Conservation (phyloP, 345 rosid genomes). For the Gossypium herbaceum region DNA sequence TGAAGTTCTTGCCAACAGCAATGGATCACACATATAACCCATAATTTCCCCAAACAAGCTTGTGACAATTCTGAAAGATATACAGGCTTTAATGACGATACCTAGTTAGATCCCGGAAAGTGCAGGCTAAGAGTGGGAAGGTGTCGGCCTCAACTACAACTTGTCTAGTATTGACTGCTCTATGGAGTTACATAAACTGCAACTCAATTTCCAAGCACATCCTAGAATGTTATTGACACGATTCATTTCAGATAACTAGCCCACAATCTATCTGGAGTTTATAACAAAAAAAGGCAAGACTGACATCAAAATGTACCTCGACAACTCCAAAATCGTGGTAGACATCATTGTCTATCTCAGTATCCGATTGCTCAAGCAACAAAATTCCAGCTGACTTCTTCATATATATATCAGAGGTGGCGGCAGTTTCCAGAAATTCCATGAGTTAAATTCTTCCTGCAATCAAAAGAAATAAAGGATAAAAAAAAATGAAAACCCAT, state of each 20-base stretch:
- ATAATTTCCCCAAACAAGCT: not conserved
- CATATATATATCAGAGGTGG: conserved; percentile 45
- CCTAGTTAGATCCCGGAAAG: not conserved
- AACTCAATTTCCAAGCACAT: conserved; percentile 1
- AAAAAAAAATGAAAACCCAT: conserved; percentile 15
- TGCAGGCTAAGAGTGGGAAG: not conserved
- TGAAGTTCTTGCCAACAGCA: not conserved
- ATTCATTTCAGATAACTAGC: not conserved
- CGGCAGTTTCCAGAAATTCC: conserved; percentile 94
- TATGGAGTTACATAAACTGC: not conserved
- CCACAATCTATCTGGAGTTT: not conserved
- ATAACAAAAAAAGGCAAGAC: not conserved
- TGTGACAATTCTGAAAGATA: not conserved
- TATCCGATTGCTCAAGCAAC: conserved; percentile 8
- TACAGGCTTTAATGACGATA: not conserved
- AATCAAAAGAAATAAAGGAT: not conserved
- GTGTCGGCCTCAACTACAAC: not conserved
- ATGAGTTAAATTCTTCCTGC: conserved; percentile 88
- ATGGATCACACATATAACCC: conserved; percentile 7
- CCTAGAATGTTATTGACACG: conserved; percentile 4
- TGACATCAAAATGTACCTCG: conserved; percentile 16
- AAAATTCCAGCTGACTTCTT: conserved; percentile 17
- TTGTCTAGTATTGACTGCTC: not conserved
- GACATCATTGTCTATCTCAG: not conserved
- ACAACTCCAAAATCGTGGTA: conserved; percentile 5